Conservation (phyloP, 306 rosid genomes). For the Malus orientalis region DNA sequence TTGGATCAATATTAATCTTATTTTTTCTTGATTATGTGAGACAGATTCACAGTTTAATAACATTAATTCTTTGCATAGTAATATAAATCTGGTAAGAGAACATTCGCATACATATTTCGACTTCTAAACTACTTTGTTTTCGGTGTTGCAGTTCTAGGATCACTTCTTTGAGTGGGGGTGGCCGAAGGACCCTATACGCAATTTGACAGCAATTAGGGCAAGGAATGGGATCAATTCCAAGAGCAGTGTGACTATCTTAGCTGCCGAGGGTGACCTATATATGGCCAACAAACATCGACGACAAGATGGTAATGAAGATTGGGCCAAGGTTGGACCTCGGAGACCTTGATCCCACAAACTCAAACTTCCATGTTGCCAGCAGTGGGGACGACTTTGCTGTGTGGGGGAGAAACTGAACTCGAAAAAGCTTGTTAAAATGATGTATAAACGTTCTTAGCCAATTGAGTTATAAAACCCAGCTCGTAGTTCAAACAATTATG, state of each 20-base stretch:
- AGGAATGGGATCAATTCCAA: conserved; percentile 40
- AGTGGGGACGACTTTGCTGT: conserved; percentile 60
- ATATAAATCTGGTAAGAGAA: not conserved
- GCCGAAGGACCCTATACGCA: conserved; percentile 42
- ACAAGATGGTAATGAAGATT: conserved; percentile 60
- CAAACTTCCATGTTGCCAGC: conserved; percentile 33
- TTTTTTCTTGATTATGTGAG: not conserved
- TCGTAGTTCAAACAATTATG: no score
- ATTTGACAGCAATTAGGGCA: conserved; percentile 37
- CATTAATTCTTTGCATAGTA: no score
- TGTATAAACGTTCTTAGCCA: not conserved
- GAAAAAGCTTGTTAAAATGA: not conserved
- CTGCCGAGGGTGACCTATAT: conserved; percentile 52
- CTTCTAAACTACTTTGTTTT: not conserved
- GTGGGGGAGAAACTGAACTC: conserved; percentile 35
- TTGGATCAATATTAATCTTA: no score
- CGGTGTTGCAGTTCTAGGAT: conserved; percentile 59
- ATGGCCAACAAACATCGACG: conserved; percentile 46
- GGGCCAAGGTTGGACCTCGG: conserved; percentile 53
- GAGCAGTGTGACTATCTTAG: conserved; percentile 49
- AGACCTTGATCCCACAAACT: conserved; percentile 37
- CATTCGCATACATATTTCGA: not conserved
- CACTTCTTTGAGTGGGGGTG: conserved; percentile 62
- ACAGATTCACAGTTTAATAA: not conserved
- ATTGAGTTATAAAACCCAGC: no score